phyloP scores from a whole-genome alignment of 1,284 basidiomycete species.

The Hortiboletus rubellus region DNA sequence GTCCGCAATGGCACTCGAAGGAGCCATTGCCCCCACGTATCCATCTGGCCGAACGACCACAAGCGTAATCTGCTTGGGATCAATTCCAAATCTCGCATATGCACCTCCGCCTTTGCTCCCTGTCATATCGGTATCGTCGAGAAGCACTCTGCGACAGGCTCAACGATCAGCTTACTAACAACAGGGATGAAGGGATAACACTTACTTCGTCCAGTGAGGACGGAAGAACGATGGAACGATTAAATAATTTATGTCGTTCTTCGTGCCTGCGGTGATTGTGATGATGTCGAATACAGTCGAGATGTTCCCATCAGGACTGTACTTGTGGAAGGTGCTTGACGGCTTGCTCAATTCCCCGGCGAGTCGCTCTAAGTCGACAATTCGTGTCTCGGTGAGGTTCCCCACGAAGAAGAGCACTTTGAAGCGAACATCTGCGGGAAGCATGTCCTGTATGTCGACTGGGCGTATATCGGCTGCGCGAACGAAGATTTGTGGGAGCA shows the following conservation, averaged over 20 bases:
- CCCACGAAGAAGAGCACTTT: slow-evolving; percentile 71
- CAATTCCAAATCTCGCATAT: slow-evolving; percentile 51
- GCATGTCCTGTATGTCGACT: no score
- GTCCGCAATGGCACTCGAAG: slow-evolving; percentile 23
- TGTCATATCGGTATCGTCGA: slow-evolving; percentile 38
- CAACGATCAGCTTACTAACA: background rate
- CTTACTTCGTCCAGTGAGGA: slow-evolving; percentile 52
- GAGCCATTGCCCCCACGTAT: slow-evolving; percentile 9
- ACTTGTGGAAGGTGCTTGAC: no score
- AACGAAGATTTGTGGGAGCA: slow-evolving; percentile 46
- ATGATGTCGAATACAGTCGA: no score
- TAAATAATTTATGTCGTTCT: no score
- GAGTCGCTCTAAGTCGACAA: slow-evolving; percentile 41
- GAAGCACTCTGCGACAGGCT: slow-evolving; percentile 10
- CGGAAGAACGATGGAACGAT: no score
- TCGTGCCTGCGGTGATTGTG: no score
- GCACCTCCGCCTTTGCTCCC: slow-evolving; percentile 39
- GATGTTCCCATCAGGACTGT: no score
- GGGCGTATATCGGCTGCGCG: no score
- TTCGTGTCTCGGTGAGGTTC: slow-evolving; percentile 44
- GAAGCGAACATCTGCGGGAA: slow-evolving; percentile 38
- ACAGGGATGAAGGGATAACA: background rate
- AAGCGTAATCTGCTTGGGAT: slow-evolving; percentile 23
- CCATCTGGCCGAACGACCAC: slow-evolving; percentile 32
- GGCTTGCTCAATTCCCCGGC: no score